Evolutionary conservation across 1,284 basidiomycete species (phyloP).

Genomic region (Apiotrichum siamense): DNA sequence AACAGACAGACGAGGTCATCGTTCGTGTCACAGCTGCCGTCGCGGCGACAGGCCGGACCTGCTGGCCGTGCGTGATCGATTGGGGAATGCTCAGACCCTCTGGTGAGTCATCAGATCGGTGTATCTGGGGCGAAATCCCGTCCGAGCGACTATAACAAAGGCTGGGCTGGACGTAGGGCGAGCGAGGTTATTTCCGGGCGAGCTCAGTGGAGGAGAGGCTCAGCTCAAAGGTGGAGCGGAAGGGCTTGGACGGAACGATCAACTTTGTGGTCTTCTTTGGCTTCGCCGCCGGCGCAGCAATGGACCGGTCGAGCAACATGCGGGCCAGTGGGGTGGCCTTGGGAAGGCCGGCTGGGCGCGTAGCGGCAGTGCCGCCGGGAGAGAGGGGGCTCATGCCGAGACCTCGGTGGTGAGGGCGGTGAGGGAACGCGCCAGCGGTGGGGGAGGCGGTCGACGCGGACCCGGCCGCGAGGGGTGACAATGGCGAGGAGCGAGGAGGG

Average conservation of each 20-base stretch:
- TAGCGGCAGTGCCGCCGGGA: not conserved
- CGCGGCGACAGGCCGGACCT: not conserved
- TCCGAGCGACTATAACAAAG: too few species aligned
- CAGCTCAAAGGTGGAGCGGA: conserved; percentile 43
- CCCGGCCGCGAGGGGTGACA: conserved; percentile 6
- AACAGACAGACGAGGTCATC: too few species aligned
- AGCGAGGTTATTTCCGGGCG: conserved; percentile 8
- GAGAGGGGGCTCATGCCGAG: conserved; percentile 15
- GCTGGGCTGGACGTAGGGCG: too few species aligned
- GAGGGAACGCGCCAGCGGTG: too few species aligned
- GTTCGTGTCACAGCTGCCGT: too few species aligned
- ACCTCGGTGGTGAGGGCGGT: too few species aligned
- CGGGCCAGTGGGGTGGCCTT: conserved; percentile 39
- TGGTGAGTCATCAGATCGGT: not conserved
- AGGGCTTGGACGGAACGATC: conserved; percentile 40
- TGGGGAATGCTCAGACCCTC: not conserved
- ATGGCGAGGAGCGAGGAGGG: conserved; percentile 9
- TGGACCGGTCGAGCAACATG: conserved; percentile 32
- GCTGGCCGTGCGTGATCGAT: not conserved
- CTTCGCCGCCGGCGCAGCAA: conserved; percentile 7
- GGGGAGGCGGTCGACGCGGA: not conserved
- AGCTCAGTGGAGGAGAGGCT: conserved; percentile 38
- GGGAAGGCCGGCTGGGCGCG: conserved; percentile 15
- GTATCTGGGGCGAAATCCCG: too few species aligned
- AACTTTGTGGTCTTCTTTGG: conserved; percentile 31